A percentile compares a stretch with the other conserved stretches of the same genome.
Evolutionary conservation across 1,284 basidiomycete species (phyloP).

Genomic region (Ceratobasidium sp.): DNA sequence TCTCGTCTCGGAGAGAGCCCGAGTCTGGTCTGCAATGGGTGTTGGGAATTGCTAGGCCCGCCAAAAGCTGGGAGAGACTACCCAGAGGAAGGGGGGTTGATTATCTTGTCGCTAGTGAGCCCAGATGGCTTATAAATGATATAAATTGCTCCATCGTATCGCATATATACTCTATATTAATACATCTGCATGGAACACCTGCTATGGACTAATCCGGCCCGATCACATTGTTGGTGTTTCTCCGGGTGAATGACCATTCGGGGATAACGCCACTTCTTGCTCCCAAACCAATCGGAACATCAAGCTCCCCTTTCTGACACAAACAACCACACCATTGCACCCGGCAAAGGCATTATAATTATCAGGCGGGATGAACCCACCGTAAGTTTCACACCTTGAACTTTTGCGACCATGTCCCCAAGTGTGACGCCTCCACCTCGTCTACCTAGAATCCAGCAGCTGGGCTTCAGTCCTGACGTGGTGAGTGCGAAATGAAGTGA

Average conservation of each 20-base stretch:
- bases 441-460: slow-evolving; percentile 22
- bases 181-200: slow-evolving; percentile 23
- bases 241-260: slow-evolving; percentile 10
- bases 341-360: slow-evolving; percentile 21
- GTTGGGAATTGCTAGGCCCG: slow-evolving; percentile 28
- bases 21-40: slow-evolving; percentile 28
- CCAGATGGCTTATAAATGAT: slow-evolving; percentile 30
- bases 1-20: slow-evolving; percentile 25
- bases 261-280: slow-evolving; percentile 1
- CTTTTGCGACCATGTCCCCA: slow-evolving; percentile 23
- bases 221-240: slow-evolving; percentile 29
- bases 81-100: slow-evolving; percentile 7
- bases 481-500: neutral
- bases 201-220: slow-evolving; percentile 8
- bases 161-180: slow-evolving; percentile 19
- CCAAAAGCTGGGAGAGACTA: slow-evolving; percentile 28
- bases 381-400: slow-evolving; percentile 22
- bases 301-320: slow-evolving; percentile 5
- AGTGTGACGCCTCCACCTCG: slow-evolving; percentile 26
- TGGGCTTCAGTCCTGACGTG: slow-evolving; percentile 21
- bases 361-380: slow-evolving; percentile 21
- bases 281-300: slow-evolving; percentile 15
- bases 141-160: neutral
- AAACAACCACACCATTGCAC: slow-evolving; percentile 25
- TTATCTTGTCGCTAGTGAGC: slow-evolving; percentile 30